Base-by-base conservation (phyloP, 1,284 basidiomycete species). In the Cutaneotrichosporon sp. region DNA sequence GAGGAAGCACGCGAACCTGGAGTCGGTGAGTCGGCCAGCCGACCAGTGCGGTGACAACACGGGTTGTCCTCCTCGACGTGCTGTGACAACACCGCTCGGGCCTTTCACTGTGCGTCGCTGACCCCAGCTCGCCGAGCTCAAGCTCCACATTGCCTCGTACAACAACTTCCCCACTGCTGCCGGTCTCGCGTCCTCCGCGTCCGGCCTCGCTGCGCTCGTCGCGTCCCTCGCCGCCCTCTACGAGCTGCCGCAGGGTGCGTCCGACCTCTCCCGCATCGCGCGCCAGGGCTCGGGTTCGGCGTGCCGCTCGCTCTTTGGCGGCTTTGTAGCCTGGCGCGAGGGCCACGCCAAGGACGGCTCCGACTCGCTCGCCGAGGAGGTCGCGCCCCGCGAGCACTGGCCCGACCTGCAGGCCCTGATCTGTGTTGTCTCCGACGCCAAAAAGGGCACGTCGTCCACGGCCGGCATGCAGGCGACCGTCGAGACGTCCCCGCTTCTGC, bases 91-190 rank as follows among this genome's bases (percentile, higher is more conserved):
- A 24, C 34, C 9, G 34, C 9, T n/a, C 5, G 6, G 10, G 20
- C 14, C 16, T 9, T 41, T 26, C n/a, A 6, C 7, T 6, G 37
- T n/a, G 27, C 27, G 27, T 29, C 7, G 37, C 34, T 45, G 33
- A 54, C 46, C 17, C 10, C 58, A 91, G 86, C 76, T 94, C 47
- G 87, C 91, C 0, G 70, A 79, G 16, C 86, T 79, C 73, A 77
- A 80, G 26, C 82, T 96, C 3, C 89, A 90, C 76, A 92, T 99
- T 61, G 84, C 84, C 55, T 97, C 93, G 10, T 86, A 85, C 78
- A 99, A 99, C 82, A 98, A 98, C 80, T 98, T 99, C 80, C 94
- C 94, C 22, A 98, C 94, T 5, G 96, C 96, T 8, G 96, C 94
- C 0, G 96, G 94, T 11, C 85, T 99, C 33, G 94, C 96, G 0